These are phyloP conservation scores for Termitomyces titanicus DNA, from an alignment of 768 basidiomycete species.

Conservation along the genomic window DNA sequence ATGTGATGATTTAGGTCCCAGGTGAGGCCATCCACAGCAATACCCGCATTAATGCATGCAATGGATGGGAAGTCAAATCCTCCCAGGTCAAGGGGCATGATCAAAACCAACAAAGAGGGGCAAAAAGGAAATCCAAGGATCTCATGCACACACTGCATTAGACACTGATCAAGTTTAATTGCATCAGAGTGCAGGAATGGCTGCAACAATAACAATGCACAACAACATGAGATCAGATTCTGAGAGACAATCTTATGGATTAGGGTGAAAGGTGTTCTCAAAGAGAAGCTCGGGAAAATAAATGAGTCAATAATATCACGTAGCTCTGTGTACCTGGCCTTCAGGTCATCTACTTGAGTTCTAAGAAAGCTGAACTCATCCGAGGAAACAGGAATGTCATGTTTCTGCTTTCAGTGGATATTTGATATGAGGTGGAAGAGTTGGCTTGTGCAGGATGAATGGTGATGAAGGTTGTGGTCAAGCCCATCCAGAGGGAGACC, in stretches of 20 bases:
- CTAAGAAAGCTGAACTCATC: conserved; percentile 13
- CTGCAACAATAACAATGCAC: too few relatives aligned
- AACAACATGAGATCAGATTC: too few relatives aligned
- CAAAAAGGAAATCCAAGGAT: conserved; percentile 21
- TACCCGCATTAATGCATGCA: conserved; percentile 13
- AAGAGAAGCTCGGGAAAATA: conserved; percentile 15
- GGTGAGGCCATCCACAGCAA: conserved; percentile 15
- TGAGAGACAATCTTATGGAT: too few relatives aligned
- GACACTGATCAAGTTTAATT: conserved; percentile 8
- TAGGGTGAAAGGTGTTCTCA: conserved; percentile 12
- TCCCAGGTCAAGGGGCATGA: conserved; percentile 6
- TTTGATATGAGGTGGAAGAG: too few relatives aligned
- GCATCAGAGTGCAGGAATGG: conserved; percentile 16
- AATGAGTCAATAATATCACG: conserved; percentile 19
- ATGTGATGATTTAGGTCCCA: conserved; percentile 24
- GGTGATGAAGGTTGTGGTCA: too few relatives aligned
- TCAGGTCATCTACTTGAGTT: conserved; percentile 17
- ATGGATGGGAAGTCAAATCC: conserved; percentile 23
- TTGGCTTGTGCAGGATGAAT: too few relatives aligned
- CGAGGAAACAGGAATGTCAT: too few relatives aligned
- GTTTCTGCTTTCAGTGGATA: too few relatives aligned
- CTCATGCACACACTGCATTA: conserved; percentile 15
- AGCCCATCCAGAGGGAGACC: too few relatives aligned
- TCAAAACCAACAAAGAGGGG: neutral
- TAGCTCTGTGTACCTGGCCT: conserved; percentile 7